Conservation (phyloP, 2,329 filamentous ascomycete species). For the Trichoderma polysporum region DNA sequence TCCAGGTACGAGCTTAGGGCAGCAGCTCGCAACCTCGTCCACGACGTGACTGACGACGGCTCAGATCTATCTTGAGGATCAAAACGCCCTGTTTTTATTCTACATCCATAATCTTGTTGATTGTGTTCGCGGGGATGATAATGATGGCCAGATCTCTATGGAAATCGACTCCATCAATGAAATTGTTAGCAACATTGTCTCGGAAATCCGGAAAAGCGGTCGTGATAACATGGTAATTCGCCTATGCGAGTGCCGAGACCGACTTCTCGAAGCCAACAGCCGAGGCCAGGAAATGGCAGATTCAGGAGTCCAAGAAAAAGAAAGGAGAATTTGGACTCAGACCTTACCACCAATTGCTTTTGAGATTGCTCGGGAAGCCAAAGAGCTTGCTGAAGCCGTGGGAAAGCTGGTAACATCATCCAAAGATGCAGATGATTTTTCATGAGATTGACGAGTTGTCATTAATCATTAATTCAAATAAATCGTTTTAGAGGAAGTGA, state of each 20-base stretch:
- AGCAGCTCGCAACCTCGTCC: slow-evolving; percentile 18
- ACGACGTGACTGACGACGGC: slow-evolving; percentile 22
- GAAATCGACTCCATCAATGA: slow-evolving; percentile 69
- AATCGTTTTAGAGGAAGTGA: neutral
- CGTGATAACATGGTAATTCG: slow-evolving; percentile 54
- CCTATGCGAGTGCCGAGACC: slow-evolving; percentile 62
- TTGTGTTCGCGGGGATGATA: slow-evolving; percentile 64
- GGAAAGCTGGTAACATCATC: slow-evolving; percentile 37
- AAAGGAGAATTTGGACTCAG: slow-evolving; percentile 65
- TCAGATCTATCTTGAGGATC: slow-evolving; percentile 77
- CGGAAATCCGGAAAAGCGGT: slow-evolving; percentile 60
- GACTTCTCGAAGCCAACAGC: slow-evolving; percentile 62
- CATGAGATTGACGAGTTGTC: slow-evolving; percentile 32
- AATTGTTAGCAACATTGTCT: slow-evolving; percentile 69
- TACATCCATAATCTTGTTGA: slow-evolving; percentile 79
- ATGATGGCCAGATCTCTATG: slow-evolving; percentile 63
- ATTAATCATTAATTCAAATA: slow-evolving; percentile 18
- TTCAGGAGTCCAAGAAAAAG: slow-evolving; percentile 48
- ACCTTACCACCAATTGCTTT: slow-evolving; percentile 82
- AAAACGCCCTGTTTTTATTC: slow-evolving; percentile 74
- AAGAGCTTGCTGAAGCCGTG: slow-evolving; percentile 60
- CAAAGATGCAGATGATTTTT: slow-evolving; percentile 47
- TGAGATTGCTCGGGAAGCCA: slow-evolving; percentile 78
- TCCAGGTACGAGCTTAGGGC: slow-evolving; percentile 41
- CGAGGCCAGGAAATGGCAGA: slow-evolving; percentile 61